These are phyloP conservation scores for Suhomyces maxii DNA, from an alignment of 1,139 yeast genomes.

Conservation along the genomic window DNA sequence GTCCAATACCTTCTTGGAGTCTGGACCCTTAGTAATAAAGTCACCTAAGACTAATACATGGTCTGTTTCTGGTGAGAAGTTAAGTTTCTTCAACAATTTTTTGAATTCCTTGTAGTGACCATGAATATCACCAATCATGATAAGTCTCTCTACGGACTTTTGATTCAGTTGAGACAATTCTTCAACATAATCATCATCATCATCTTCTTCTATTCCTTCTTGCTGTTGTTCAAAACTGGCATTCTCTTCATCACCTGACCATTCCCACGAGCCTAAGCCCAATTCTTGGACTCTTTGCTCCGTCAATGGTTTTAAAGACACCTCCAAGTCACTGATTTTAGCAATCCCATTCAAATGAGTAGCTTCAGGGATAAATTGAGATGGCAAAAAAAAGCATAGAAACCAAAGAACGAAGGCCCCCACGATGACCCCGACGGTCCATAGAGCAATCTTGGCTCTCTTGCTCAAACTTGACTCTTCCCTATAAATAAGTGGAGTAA, in stretches of 20 bases:
- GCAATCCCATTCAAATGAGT: conserved; percentile 27
- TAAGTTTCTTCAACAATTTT: conserved; percentile 47
- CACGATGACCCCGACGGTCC: conserved; percentile 18
- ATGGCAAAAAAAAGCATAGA: conserved; percentile 38
- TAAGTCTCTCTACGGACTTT: conserved; percentile 42
- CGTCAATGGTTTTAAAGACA: conserved; percentile 26
- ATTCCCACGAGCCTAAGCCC: conserved; percentile 16
- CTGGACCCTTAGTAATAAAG: conserved; percentile 81
- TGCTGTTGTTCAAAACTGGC: not conserved
- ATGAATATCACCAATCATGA: conserved; percentile 86
- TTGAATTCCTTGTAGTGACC: conserved; percentile 65
- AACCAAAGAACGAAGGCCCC: conserved; percentile 26
- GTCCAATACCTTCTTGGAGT: conserved; percentile 68
- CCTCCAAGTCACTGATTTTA: conserved; percentile 27
- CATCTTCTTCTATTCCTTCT: not conserved
- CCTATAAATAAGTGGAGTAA: conserved; percentile 18
- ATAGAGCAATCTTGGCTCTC: conserved; percentile 16
- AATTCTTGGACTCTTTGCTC: conserved; percentile 16
- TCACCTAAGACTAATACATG: conserved; percentile 79
- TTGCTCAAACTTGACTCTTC: conserved; percentile 21
- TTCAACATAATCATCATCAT: conserved; percentile 1
- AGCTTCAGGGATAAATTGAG: conserved; percentile 35
- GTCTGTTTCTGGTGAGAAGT: conserved; percentile 50
- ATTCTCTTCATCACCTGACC: conserved; percentile 3
- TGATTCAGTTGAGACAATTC: not conserved